These are phyloP conservation scores for Angophora floribunda DNA, from an alignment of 345 rosid genomes.

Conservation along the genomic window DNA sequence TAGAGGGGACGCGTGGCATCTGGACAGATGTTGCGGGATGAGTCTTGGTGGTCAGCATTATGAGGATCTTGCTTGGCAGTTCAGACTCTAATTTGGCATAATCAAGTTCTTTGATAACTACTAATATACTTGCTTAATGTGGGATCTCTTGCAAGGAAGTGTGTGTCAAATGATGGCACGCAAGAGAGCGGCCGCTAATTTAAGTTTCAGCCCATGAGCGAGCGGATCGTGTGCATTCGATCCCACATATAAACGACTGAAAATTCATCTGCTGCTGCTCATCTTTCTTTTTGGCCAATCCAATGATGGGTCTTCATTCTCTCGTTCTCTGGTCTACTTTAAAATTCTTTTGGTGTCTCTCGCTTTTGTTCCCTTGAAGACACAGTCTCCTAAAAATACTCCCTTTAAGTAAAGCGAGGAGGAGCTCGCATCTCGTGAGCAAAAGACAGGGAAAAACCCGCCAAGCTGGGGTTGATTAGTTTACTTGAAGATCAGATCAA, in stretches of 20 bases:
- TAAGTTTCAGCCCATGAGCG: neutral
- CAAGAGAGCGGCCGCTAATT: neutral
- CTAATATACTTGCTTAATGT: neutral
- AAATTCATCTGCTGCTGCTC: neutral
- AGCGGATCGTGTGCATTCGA: neutral
- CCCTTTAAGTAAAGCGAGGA: slow-evolving; percentile 18
- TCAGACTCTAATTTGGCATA: neutral
- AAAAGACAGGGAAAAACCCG: neutral
- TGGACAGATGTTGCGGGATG: neutral
- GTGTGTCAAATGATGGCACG: slow-evolving; percentile 7
- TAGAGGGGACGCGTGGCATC: neutral
- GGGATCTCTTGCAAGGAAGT: slow-evolving; percentile 8
- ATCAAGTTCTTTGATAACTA: neutral
- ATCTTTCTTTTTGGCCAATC: neutral
- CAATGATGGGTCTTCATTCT: neutral
- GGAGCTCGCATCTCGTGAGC: neutral
- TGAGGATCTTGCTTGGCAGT: neutral
- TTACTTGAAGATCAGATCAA: neutral
- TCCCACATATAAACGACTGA: neutral
- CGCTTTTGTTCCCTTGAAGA: slow-evolving; percentile 14
- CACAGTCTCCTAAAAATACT: slow-evolving; percentile 54
- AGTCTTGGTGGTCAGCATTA: slow-evolving; percentile 1
- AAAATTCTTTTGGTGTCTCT: neutral
- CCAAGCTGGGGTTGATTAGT: neutral
- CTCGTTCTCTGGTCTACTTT: neutral